Base-by-base conservation (phyloP, 768 basidiomycete genomes). In the Clathrus columnatus region DNA sequence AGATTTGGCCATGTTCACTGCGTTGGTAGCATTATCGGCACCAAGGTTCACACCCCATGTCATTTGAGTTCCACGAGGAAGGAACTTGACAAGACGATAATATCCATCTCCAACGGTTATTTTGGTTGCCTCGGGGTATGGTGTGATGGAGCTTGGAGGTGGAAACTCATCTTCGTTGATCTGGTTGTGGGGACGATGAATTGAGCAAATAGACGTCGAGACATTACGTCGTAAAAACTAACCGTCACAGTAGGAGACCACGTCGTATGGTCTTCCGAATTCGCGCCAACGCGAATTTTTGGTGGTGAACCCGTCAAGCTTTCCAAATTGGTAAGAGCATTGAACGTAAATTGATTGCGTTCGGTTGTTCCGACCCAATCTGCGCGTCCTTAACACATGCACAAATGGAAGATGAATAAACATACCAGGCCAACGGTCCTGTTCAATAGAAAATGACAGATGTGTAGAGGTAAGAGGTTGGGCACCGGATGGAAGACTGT, bases 11-110 rank as follows among this genome's bases (percentile, higher is more conserved):
- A 73, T 74, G 7, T 78, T 69, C 56, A 73, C 74, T 0, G 70
- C 73, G 5, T 76, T 72, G 57, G 78, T 80, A 50, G 81, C 26
- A 59, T 81, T 81, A 45, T 54, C 68, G 11, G 60, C 64, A 5
- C 81, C 82, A n/a, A 85, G 67, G 65, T 87, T 85, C 47, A 85
- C 69, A 14, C 83, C 84, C 82, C 82, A 86, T 14, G 72, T 79
- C 59, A 86, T 80, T 49, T 74, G 76, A 8, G 82, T 83, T 23
- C 76, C 82, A 4, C 67, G 57, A 17, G 80, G 82, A 36, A 85
- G 73, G 60, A 76, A 76, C 28, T 73, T 72, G 7, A 77, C 73
- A 21, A 78, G 69, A 50, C 70, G 61, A 60, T 84, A 86, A 61
- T 74, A 86, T 7, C 66, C 72, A 62, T 80, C 68, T 7, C 85